phyloP scores from a whole-genome alignment of 176 grass and related monocot species.

The Phoenix dactylifera region DNA sequence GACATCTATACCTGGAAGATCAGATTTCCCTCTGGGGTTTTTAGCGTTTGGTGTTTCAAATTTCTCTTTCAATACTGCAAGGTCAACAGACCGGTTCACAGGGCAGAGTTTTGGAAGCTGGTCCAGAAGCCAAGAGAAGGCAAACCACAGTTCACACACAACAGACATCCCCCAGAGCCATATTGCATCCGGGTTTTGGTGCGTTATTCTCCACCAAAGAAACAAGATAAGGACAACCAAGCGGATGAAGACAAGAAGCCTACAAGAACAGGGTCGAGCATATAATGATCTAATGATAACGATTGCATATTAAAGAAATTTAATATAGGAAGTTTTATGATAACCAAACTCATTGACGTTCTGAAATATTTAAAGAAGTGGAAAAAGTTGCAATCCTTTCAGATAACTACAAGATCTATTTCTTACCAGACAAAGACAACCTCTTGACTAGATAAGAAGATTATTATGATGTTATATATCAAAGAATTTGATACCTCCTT shows the following conservation, averaged over 20 bases:
- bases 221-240: slow-evolving; percentile 73
- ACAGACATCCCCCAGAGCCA: slow-evolving; percentile 97
- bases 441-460: too few species aligned
- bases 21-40: slow-evolving; percentile 84
- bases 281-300: background rate
- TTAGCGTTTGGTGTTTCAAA: slow-evolving; percentile 59
- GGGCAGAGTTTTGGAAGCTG: slow-evolving; percentile 95
- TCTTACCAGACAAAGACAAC: too few species aligned
- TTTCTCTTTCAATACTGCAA: slow-evolving; percentile 81
- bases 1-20: slow-evolving; percentile 75
- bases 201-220: slow-evolving; percentile 76
- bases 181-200: slow-evolving; percentile 70
- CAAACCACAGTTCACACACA: slow-evolving; percentile 93
- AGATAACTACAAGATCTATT: too few species aligned
- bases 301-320: too few species aligned
- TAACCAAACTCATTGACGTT: background rate
- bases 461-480: too few species aligned
- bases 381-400: too few species aligned
- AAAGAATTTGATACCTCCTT: too few species aligned
- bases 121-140: slow-evolving; percentile 92
- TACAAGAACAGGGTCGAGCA: background rate
- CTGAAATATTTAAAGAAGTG: background rate
- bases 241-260: slow-evolving; percentile 71
- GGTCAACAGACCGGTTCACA: slow-evolving; percentile 75
- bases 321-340: background rate